Base-by-base conservation (phyloP, 345 rosid genomes). In the Triadica sebifera region DNA sequence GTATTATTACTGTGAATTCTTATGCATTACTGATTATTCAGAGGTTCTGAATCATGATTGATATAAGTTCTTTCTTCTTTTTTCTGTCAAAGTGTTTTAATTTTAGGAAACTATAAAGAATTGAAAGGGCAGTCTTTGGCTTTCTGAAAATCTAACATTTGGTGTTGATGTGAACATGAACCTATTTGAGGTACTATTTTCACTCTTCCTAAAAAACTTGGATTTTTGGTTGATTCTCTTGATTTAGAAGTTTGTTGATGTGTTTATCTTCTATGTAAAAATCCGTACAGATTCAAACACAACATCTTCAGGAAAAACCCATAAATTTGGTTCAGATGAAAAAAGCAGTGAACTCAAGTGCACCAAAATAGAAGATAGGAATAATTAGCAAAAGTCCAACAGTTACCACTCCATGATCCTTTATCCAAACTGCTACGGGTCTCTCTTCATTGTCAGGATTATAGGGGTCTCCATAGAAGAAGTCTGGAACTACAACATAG, bases 71-170 rank as follows among this genome's bases (percentile, higher is more conserved):
- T 62, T 60, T 67, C 45, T 67, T 4, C 24, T 22, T 29, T 38
- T 51, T 65, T 75, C 79, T 77, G 59, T 80, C 6, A 47, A 89
- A 94, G 98, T 89, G 97, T 94, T 84, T 84, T 89, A 81, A 87
- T 94, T 81, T 51, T 94, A 82, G 95, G 98, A 13, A 92, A 94
- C 86, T 75, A 76, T 80, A 92, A 97, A 13, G 97, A 94, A 67
- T 94, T 80, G 91, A 87, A 78, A 81, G 90, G 77, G 97, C 91
- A 45, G 81, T 80, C 81, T 80, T 56, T 94, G 97, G 98, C 93
- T 94, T 59, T 92, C 97, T 52, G 86, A 90, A 51, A 90, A 92
- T 85, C 85, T 94, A 22, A 82, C 76, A 69, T 94, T 94, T 76
- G 85, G 90, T 79, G 85, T 90, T 51, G 93, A 94, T 90, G 97